A percentile compares a stretch with the other conserved stretches of the same genome.
Conservation (phyloP, 75 land plant species). For the Isoetes taiwanensis region DNA sequence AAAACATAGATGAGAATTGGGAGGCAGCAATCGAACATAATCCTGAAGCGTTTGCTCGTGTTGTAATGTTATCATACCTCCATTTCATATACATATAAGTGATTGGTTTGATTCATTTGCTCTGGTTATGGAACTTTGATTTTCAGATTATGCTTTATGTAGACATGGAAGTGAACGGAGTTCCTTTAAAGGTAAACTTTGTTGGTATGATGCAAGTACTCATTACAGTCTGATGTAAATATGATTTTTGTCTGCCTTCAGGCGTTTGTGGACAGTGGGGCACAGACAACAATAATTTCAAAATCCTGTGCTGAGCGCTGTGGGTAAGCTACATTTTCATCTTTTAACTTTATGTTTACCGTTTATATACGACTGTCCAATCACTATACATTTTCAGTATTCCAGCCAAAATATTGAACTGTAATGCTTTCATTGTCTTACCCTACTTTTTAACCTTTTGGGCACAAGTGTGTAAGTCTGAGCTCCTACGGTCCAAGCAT, state of each 20-base stretch:
- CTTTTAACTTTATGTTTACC: not conserved
- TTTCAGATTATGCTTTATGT: constrained; percentile 96
- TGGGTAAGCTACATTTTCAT: constrained; percentile 37
- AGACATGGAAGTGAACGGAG: constrained; percentile 97
- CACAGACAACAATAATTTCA: constrained; percentile 92
- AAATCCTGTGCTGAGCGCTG: constrained; percentile 93
- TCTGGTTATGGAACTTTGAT: too few relatives aligned
- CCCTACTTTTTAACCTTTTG: too few relatives aligned
- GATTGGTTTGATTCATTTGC: too few relatives aligned
- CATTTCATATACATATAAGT: too few relatives aligned
- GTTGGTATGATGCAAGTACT: not conserved
- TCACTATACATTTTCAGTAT: not conserved
- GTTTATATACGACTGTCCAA: not conserved
- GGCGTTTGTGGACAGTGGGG: constrained; percentile 99
- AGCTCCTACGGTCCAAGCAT: too few relatives aligned
- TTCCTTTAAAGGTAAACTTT: constrained; percentile 70
- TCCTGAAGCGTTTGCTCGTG: constrained; percentile 94
- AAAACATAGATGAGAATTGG: constrained; percentile 95
- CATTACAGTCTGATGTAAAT: not conserved
- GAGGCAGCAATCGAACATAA: constrained; percentile 92
- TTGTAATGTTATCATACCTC: constrained; percentile 40
- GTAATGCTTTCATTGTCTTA: too few relatives aligned
- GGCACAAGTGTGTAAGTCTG: too few relatives aligned
- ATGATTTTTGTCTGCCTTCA: constrained; percentile 18
- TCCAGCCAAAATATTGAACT: too few relatives aligned